Evolutionary conservation across 2,329 filamentous ascomycete genomes (phyloP), one percentile per base, ranked within the genome.

Genomic region (Ramularia endophylla): DNA sequence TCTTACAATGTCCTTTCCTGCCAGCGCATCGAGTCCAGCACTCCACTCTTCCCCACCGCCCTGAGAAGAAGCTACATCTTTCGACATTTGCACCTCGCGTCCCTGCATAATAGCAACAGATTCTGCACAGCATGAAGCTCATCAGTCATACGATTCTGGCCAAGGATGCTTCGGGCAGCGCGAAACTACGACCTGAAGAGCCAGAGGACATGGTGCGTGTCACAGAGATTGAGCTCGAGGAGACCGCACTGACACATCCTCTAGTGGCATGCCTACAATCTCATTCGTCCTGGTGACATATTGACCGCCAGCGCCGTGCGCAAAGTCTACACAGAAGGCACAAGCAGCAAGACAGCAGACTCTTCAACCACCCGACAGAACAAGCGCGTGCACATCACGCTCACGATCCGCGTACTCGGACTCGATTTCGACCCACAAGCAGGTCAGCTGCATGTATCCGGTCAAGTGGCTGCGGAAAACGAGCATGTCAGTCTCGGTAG

Each of bases 201-300:
- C 79, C 81, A 37, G 83, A 86, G 65, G 83, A 87, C 54, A 86
- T 87, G 82, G 78, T 81, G 68, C 50, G 55, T 47, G 20, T 40
- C 16, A 9, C 5, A n/a, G n/a, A n/a, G n/a, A n/a, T n/a, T n/a
- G n/a, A n/a, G n/a, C n/a, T n/a, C n/a, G n/a, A n/a, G n/a, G n/a
- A n/a, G n/a, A n/a, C n/a, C n/a, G n/a, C n/a, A 30, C 44, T 49
- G 37, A 50, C 27, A 28, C 6, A 32, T 25, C 20, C n/a, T 1
- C 17, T 43, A 82, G 79, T 87, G 83, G 83, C 82, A 85, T 59
- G 77, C 79, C 50, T 85, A 81, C 69, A 86, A 87, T 62, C 72
- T 87, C 29, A 83, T 86, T 56, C 75, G 79, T 41, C 73, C 78
- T 4, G 68, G 67, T 47, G 83, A 87, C 55, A 68, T 77, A 36